A percentile compares a stretch with the other conserved stretches of the same genome.
phyloP scores from a whole-genome alignment of 305 asterid genomes.

The Fraxinus sp. region DNA sequence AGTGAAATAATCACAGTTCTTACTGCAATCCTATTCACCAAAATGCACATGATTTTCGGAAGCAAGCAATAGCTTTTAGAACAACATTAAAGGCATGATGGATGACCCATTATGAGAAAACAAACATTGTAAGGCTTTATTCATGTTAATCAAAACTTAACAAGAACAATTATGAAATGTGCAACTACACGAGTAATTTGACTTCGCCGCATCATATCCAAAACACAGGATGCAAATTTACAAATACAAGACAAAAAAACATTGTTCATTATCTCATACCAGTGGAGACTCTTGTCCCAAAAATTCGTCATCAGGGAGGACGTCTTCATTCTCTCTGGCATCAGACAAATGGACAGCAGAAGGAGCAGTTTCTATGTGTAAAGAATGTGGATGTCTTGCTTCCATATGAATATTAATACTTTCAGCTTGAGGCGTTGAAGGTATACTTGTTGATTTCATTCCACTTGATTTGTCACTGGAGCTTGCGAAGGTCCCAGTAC shows the following conservation, averaged over 20 bases:
- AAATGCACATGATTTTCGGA: constrained; percentile 13
- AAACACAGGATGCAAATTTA: constrained; percentile 12
- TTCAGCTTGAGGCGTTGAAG: constrained; percentile 92
- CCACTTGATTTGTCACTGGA: constrained; percentile 95
- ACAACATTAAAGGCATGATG: background rate
- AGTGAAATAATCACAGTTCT: constrained; percentile 9
- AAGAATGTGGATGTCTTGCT: constrained; percentile 61
- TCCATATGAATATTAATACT: constrained; percentile 56
- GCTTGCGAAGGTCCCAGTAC: constrained; percentile 71
- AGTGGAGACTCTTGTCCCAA: constrained; percentile 61
- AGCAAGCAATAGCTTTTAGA: background rate
- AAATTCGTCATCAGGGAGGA: constrained; percentile 54
- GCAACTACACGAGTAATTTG: constrained; percentile 20
- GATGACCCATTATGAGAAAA: background rate
- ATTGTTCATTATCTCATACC: constrained; percentile 49
- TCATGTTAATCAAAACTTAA: background rate
- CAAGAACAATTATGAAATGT: constrained; percentile 7
- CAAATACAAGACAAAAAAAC: constrained; percentile 16
- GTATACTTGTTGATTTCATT: constrained; percentile 68
- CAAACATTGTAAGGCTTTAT: background rate
- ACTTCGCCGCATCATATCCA: background rate
- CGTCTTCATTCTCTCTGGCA: constrained; percentile 50
- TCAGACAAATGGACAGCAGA: constrained; percentile 58
- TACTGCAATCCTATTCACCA: constrained; percentile 20
- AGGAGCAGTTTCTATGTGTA: constrained; percentile 62